Percentiles rank a stretch among this genome's conserved stretches.
phyloP scores from a whole-genome alignment of 371 early-diverging fungal species.

The Basidiobolus meristosporus region DNA sequence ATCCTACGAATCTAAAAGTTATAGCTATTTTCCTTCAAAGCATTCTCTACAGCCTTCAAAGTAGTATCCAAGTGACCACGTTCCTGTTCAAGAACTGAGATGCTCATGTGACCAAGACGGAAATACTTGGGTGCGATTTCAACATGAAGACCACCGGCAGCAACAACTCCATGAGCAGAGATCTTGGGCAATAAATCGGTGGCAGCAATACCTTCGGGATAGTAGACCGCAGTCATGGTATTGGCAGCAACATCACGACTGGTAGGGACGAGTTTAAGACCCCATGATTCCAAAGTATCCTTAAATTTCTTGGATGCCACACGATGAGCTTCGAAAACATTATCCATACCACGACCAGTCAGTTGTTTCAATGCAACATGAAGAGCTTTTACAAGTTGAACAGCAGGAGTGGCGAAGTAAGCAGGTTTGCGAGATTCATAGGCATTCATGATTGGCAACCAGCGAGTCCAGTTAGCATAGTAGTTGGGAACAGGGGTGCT shows the following conservation, averaged over 20 bases:
- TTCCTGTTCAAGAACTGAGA: conserved; percentile 57
- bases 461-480: conserved; percentile 66
- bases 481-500: conserved; percentile 48
- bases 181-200: conserved; percentile 60
- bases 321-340: conserved; percentile 43
- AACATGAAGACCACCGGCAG: conserved; percentile 84
- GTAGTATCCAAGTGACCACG: conserved; percentile 55
- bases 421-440: conserved; percentile 80
- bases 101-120: conserved; percentile 90
- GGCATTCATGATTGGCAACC: conserved; percentile 88
- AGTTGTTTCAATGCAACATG: conserved; percentile 66
- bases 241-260: conserved; percentile 54
- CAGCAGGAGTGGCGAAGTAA: conserved; percentile 95
- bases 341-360: conserved; percentile 31
- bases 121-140: conserved; percentile 78
- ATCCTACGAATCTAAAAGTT: too few relatives aligned
- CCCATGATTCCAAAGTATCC: conserved; percentile 37
- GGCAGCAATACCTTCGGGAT: conserved; percentile 68
- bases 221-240: conserved; percentile 88
- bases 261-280: conserved; percentile 52
- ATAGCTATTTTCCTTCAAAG: too few relatives aligned
- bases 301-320: conserved; percentile 54
- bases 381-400: conserved; percentile 82
- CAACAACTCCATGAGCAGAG: conserved; percentile 58
- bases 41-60: too few relatives aligned